These are phyloP conservation scores for Trichoderma parareesei DNA, from an alignment of 495 filamentous ascomycete species.

Conservation along the genomic window DNA sequence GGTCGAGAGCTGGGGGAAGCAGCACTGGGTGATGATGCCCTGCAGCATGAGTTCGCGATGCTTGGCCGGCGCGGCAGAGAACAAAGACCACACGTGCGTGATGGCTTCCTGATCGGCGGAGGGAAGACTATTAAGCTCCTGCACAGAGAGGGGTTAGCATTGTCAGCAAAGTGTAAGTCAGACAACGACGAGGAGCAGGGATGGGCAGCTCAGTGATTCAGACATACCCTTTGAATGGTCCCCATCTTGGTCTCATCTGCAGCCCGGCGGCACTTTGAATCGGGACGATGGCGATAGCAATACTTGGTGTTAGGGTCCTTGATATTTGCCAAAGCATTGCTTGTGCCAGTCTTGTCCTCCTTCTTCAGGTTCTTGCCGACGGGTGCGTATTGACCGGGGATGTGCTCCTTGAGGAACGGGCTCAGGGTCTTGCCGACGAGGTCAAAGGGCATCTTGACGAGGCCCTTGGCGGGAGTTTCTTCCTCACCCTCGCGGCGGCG, in stretches of 20 bases:
- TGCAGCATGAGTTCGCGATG: slow-evolving; percentile 92
- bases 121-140: slow-evolving; percentile 77
- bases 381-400: slow-evolving; percentile 74
- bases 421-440: slow-evolving; percentile 53
- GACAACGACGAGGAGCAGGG: not conserved
- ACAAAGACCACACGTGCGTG: slow-evolving; percentile 92
- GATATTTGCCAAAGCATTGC: slow-evolving; percentile 19
- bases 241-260: slow-evolving; percentile 95
- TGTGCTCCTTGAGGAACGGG: slow-evolving; percentile 79
- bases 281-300: slow-evolving; percentile 92
- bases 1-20: slow-evolving; percentile 92
- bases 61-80: slow-evolving; percentile 89
- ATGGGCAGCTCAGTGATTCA: not conserved
- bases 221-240: slow-evolving; percentile 71
- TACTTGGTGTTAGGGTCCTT: slow-evolving; percentile 74
- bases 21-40: slow-evolving; percentile 90
- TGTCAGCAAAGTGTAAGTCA: not conserved
- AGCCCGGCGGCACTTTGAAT: slow-evolving; percentile 85
- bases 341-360: slow-evolving; percentile 29
- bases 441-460: slow-evolving; percentile 38
- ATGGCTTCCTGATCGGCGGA: slow-evolving; percentile 86
- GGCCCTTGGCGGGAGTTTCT: slow-evolving; percentile 25
- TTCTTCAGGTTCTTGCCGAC: slow-evolving; percentile 33
- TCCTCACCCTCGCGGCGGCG: slow-evolving; percentile 34
- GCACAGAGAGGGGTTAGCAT: slow-evolving; percentile 4